Conservation (phyloP, 306 rosid genomes). For the Inga laurina region DNA sequence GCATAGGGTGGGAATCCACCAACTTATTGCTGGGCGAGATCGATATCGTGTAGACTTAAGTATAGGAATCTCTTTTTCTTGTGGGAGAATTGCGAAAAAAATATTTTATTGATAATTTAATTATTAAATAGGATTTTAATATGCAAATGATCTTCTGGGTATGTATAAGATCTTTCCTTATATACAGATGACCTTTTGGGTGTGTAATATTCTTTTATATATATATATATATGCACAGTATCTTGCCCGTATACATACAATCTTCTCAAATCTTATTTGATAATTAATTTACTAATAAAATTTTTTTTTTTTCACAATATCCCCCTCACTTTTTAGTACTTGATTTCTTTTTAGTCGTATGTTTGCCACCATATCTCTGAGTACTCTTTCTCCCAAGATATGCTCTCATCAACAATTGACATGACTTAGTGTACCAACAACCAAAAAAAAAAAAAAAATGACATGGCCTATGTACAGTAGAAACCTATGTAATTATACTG, state of each 20-base stretch:
- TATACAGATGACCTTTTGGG: no score
- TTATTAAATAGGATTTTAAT: no score
- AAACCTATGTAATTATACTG: no score
- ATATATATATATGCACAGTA: no score
- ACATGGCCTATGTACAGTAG: neutral
- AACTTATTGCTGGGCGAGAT: neutral
- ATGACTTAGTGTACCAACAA: neutral
- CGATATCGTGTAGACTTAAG: neutral
- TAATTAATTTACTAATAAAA: no score
- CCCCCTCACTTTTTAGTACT: neutral
- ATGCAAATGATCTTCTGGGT: no score
- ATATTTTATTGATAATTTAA: no score
- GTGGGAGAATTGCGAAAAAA: no score
- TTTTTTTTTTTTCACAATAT: neutral
- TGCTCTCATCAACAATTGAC: neutral
- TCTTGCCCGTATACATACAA: no score
- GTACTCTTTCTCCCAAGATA: neutral
- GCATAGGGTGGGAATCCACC: constrained; percentile 41
- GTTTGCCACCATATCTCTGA: constrained; percentile 28
- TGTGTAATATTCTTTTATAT: no score
- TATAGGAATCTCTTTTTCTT: neutral
- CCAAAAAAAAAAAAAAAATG: neutral
- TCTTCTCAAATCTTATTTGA: no score
- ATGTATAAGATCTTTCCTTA: no score
- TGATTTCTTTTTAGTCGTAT: constrained; percentile 24